phyloP scores from a whole-genome alignment of 108 stramenopile species.

The Fistulifera solaris region DNA sequence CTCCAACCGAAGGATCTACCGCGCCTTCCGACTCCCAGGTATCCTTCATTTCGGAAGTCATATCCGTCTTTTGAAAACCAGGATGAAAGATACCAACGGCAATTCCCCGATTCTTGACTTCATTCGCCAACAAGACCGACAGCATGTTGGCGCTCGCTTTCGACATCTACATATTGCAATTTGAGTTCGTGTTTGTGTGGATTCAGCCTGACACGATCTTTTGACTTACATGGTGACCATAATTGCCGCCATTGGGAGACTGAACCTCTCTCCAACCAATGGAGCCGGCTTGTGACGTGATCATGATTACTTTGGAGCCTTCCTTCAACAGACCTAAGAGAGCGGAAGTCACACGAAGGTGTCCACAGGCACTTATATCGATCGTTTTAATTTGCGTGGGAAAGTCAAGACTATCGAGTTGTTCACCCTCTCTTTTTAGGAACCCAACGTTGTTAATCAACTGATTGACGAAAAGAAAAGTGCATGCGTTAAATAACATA shows the following conservation, averaged over 20 bases:
- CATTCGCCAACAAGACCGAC: conserved; percentile 43
- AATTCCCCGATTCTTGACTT: conserved; percentile 41
- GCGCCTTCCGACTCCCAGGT: conserved; percentile 55
- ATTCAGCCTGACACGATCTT: background rate
- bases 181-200: conserved; percentile 1
- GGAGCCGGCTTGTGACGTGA: conserved; percentile 60
- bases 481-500: background rate
- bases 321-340: conserved; percentile 24
- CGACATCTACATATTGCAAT: conserved; percentile 36
- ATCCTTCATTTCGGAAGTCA: conserved; percentile 41
- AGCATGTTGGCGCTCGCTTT: conserved; percentile 67
- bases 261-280: conserved; percentile 37
- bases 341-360: conserved; percentile 34
- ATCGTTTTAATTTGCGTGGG: conserved; percentile 45
- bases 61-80: conserved; percentile 65
- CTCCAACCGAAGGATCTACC: conserved; percentile 34
- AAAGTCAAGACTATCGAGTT: conserved; percentile 34
- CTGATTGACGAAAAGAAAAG: background rate
- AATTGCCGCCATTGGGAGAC: conserved; percentile 18
- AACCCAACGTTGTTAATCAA: conserved; percentile 51
- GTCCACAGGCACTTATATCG: conserved; percentile 53
- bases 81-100: conserved; percentile 48
- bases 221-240: conserved; percentile 14
- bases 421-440: conserved; percentile 42
- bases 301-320: conserved; percentile 39